Conservation (phyloP, 805 yeast genomes). For the Priceomyces carsonii region DNA sequence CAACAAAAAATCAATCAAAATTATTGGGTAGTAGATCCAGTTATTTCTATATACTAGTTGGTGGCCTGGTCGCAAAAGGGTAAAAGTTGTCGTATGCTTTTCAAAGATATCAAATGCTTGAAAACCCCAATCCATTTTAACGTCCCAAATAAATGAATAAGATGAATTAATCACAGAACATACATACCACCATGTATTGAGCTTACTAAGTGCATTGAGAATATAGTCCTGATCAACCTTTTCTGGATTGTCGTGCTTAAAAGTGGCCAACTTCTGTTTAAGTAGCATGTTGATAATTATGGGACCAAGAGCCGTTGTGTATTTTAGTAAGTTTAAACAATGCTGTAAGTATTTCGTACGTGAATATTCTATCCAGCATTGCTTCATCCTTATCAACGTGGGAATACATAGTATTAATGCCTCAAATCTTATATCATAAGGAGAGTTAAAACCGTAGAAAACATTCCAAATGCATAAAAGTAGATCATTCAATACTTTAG, state of each 20-base stretch:
- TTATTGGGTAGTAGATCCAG: constrained; percentile 55
- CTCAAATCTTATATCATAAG: constrained; percentile 32
- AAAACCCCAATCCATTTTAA: constrained; percentile 85
- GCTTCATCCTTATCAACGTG: constrained; percentile 71
- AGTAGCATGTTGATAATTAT: constrained; percentile 26
- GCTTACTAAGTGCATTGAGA: constrained; percentile 14
- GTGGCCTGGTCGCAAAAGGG: constrained; percentile 18
- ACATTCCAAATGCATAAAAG: constrained; percentile 52
- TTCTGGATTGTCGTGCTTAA: constrained; percentile 10
- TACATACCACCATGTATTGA: constrained; percentile 45
- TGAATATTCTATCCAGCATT: constrained; percentile 72
- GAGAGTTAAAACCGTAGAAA: constrained; percentile 32
- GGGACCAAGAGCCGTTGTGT: constrained; percentile 56
- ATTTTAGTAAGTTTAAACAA: constrained; percentile 72
- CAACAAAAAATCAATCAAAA: constrained; percentile 58
- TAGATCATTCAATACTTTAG: constrained; percentile 74
- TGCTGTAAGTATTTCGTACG: constrained; percentile 54
- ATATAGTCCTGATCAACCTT: constrained; percentile 13
- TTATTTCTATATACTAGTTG: constrained; percentile 25
- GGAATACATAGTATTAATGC: constrained; percentile 52
- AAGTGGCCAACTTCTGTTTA: constrained; percentile 12
- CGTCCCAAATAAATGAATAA: constrained; percentile 88
- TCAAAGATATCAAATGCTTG: constrained; percentile 45
- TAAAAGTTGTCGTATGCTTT: constrained; percentile 9
- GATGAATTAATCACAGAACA: constrained; percentile 60